These are phyloP conservation scores for Mortierella sp. DNA, from an alignment of 371 early-diverging fungal species.

Conservation along the genomic window DNA sequence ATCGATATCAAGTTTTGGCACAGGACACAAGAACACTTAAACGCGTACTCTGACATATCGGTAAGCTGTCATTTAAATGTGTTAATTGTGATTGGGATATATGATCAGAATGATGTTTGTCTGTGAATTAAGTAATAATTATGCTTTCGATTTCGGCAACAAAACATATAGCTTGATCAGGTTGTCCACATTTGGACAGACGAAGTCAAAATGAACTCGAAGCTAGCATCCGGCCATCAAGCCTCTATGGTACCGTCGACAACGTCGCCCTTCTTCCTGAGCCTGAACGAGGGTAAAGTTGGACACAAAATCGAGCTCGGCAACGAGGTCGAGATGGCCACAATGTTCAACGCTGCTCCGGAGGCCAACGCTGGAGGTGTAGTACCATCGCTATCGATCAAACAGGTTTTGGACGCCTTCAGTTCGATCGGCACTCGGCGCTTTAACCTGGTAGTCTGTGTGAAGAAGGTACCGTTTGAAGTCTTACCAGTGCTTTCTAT, in stretches of 20 bases:
- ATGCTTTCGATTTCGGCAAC: neutral
- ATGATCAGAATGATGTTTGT: too few species aligned
- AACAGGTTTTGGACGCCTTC: slow-evolving; percentile 15
- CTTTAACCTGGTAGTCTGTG: slow-evolving; percentile 29
- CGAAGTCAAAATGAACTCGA: slow-evolving; percentile 38
- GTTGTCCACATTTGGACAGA: slow-evolving; percentile 49
- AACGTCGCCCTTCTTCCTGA: slow-evolving; percentile 30
- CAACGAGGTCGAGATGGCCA: slow-evolving; percentile 15
- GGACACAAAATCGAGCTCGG: slow-evolving; percentile 43
- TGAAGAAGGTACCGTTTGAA: slow-evolving; percentile 24
- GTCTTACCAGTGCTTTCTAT: neutral
- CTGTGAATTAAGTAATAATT: too few species aligned
- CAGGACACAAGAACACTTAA: slow-evolving; percentile 35
- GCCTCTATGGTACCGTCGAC: slow-evolving; percentile 7
- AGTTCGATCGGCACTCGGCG: slow-evolving; percentile 8
- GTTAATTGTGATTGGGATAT: too few species aligned
- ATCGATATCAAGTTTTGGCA: slow-evolving; percentile 52
- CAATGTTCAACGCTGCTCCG: slow-evolving; percentile 24
- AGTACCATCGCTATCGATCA: slow-evolving; percentile 22
- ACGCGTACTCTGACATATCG: slow-evolving; percentile 19
- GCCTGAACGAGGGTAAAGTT: slow-evolving; percentile 29
- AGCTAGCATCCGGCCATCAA: neutral
- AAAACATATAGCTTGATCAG: slow-evolving; percentile 35
- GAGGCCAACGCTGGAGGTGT: slow-evolving; percentile 32
- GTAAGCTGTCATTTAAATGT: slow-evolving; percentile 21